Conservation (phyloP, 257 asterid genomes). For the Rehmannia glutinosa region DNA sequence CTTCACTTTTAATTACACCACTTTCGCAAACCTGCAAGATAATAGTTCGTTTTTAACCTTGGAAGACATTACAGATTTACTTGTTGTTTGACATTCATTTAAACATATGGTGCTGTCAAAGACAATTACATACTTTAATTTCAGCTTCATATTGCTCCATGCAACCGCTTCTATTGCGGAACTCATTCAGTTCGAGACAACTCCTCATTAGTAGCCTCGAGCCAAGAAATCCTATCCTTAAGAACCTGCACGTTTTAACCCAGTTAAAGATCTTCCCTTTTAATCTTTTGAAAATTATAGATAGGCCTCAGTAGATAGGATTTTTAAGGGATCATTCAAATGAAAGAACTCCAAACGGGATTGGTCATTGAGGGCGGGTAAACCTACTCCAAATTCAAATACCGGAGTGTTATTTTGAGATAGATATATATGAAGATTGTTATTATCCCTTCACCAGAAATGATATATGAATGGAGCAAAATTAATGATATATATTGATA, state of each 20-base stretch:
- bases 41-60: conserved; percentile 2
- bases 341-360: neutral
- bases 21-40: conserved; percentile 49
- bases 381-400: neutral
- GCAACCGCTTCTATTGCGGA: conserved; percentile 50
- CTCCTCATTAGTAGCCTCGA: conserved; percentile 88
- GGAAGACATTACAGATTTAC: neutral
- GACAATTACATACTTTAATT: conserved; percentile 45
- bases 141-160: conserved; percentile 53
- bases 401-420: neutral
- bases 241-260: conserved; percentile 59
- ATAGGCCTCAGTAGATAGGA: neutral
- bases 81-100: neutral
- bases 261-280: conserved; percentile 20
- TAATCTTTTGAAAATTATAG: neutral
- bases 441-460: neutral
- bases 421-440: neutral
- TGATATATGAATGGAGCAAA: too few species aligned
- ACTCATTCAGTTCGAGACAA: conserved; percentile 74
- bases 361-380: neutral
- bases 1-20: conserved; percentile 64
- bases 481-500: too few species aligned
- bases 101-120: neutral
- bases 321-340: neutral
- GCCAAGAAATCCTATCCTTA: conserved; percentile 84